These are phyloP conservation scores for Scheffersomyces lignosus DNA, from an alignment of 805 yeast genomes.

Conservation along the genomic window DNA sequence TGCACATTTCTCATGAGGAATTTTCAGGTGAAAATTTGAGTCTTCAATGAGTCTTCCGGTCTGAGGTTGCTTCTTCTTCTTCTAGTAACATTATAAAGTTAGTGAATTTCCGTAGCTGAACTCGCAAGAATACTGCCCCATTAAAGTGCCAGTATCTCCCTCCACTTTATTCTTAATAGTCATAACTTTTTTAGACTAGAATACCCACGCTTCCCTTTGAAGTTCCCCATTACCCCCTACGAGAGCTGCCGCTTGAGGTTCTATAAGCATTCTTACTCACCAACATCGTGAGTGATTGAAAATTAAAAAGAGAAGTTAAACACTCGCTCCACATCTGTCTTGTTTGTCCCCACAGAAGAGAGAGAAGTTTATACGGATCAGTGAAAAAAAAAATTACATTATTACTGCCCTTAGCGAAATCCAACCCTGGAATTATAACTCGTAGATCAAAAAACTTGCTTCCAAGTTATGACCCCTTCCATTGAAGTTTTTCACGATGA, in stretches of 20 bases:
- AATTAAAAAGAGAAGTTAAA: constrained; percentile 6
- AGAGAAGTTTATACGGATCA: not conserved
- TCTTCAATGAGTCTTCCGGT: too few relatives aligned
- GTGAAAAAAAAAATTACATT: constrained; percentile 1
- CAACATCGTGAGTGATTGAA: constrained; percentile 27
- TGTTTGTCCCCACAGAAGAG: constrained; percentile 6
- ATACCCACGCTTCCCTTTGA: not conserved
- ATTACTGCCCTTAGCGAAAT: too few relatives aligned
- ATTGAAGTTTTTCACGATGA: constrained; percentile 14
- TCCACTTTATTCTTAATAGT: constrained; percentile 1
- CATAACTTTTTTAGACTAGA: constrained; percentile 4
- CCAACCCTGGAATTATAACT: too few relatives aligned
- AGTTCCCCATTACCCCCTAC: constrained; percentile 15
- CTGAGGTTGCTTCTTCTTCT: too few relatives aligned
- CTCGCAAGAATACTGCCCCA: too few relatives aligned
- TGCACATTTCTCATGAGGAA: too few relatives aligned
- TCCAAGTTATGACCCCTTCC: constrained; percentile 22
- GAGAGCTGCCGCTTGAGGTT: constrained; percentile 50
- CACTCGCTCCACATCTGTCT: constrained; percentile 6
- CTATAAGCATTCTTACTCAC: constrained; percentile 27
- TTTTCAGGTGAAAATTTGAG: too few relatives aligned
- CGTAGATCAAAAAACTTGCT: not conserved
- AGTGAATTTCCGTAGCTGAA: too few relatives aligned
- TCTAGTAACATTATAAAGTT: too few relatives aligned
- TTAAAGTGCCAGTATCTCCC: too few relatives aligned